A percentile compares a stretch with the other conserved stretches of the same genome.
phyloP scores from a whole-genome alignment of 2,329 filamentous ascomycete species.

The Paecilomyces sp. region DNA sequence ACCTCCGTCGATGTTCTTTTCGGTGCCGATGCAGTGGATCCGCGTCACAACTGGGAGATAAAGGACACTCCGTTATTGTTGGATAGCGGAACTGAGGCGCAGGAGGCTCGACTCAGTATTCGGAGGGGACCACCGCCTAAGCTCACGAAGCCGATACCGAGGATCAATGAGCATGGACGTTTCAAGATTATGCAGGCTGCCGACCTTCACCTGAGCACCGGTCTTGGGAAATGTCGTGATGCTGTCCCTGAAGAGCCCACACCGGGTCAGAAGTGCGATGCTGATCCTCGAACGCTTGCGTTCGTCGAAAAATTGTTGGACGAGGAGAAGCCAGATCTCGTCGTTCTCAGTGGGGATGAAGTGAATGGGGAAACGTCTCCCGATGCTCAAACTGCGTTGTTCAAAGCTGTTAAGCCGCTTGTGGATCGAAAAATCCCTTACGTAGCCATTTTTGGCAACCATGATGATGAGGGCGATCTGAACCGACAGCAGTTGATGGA shows the following conservation, averaged over 20 bases:
- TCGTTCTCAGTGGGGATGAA: conserved; percentile 88
- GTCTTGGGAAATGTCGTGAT: conserved; percentile 77
- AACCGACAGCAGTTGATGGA: conserved; percentile 74
- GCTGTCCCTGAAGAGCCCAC: conserved; percentile 68
- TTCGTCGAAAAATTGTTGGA: conserved; percentile 80
- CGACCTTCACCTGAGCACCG: conserved; percentile 91
- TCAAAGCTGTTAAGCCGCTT: conserved; percentile 82
- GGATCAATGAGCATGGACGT: conserved; percentile 79
- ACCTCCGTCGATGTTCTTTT: conserved; percentile 83
- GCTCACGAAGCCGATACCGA: conserved; percentile 61
- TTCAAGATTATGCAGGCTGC: conserved; percentile 97
- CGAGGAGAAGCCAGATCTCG: conserved; percentile 87
- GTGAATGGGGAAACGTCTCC: conserved; percentile 90
- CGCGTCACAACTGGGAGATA: conserved; percentile 75
- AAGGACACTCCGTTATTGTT: conserved; percentile 67
- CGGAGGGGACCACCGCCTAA: conserved; percentile 62
- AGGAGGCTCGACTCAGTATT: conserved; percentile 69
- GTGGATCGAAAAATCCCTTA: conserved; percentile 86
- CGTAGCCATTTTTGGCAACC: conserved; percentile 91
- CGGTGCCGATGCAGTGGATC: conserved; percentile 85
- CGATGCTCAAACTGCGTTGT: conserved; percentile 86
- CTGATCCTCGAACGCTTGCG: conserved; percentile 83
- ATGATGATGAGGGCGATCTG: conserved; percentile 85
- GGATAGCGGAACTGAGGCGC: conserved; percentile 52
- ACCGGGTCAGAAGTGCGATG: conserved; percentile 69